Conservation (phyloP, 192 early-diverging fungal species). For the Coemansia sp. region DNA sequence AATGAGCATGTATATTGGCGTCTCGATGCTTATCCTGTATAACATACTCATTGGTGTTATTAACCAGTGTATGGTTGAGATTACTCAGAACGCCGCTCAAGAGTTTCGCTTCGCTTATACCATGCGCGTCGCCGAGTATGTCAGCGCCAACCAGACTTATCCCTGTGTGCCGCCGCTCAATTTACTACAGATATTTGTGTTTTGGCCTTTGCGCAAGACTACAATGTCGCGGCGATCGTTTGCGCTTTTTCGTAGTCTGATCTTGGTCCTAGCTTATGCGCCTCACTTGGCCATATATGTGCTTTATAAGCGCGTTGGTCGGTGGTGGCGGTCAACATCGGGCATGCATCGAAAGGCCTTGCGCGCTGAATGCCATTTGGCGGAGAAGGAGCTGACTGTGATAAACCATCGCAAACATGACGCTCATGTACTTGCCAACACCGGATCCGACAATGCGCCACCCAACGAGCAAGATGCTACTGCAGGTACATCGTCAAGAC, state of each 20-base stretch:
- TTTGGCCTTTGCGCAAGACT: constrained; percentile 41
- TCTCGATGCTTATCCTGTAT: constrained; percentile 49
- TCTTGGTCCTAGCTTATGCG: constrained; percentile 26
- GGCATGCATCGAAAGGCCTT: constrained; percentile 25
- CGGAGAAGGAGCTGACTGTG: constrained; percentile 34
- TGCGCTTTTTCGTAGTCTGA: constrained; percentile 25
- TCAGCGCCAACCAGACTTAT: constrained; percentile 41
- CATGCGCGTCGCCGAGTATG: constrained; percentile 42
- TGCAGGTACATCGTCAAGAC: not conserved
- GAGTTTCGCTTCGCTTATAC: constrained; percentile 47
- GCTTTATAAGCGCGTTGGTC: constrained; percentile 10
- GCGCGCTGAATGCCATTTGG: constrained; percentile 29
- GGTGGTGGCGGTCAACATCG: constrained; percentile 37
- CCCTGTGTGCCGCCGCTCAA: constrained; percentile 48
- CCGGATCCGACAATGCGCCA: not conserved
- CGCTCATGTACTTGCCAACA: constrained; percentile 27
- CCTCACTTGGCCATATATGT: constrained; percentile 32
- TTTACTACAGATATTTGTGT: constrained; percentile 28
- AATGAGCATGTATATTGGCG: constrained; percentile 48
- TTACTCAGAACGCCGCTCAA: constrained; percentile 34
- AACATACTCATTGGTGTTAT: constrained; percentile 52
- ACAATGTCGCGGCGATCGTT: constrained; percentile 24
- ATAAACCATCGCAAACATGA: constrained; percentile 25
- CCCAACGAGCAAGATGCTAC: constrained; percentile 2
- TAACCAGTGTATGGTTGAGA: constrained; percentile 47